Evolutionary conservation across 192 early-diverging fungal species (phyloP).

Genomic region (Backusella liffmaniae): DNA sequence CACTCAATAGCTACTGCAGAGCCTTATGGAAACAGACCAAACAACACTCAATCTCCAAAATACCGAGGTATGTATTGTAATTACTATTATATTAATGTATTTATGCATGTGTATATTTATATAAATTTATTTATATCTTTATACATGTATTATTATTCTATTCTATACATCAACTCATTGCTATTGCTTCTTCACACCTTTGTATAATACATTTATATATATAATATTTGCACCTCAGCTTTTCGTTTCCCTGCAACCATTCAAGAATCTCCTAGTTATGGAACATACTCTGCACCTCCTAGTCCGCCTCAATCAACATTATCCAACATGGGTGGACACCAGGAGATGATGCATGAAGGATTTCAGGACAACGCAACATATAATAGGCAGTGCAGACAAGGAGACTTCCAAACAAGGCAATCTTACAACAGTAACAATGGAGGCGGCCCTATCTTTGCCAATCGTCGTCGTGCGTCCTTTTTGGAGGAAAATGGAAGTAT

Average conservation of each 20-base stretch:
- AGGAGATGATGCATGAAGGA: conserved; percentile 9
- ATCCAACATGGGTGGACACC: conserved; percentile 4
- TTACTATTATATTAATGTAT: not conserved
- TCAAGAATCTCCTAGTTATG: conserved; percentile 30
- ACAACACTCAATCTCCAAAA: not conserved
- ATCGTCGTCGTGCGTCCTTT: conserved; percentile 21
- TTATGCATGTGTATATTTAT: not conserved
- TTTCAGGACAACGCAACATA: not conserved
- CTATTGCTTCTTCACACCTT: too few relatives aligned
- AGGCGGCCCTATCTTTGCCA: not conserved
- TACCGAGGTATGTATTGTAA: not conserved
- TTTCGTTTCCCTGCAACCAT: conserved; percentile 36
- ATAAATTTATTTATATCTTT: too few relatives aligned
- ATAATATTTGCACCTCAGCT: not conserved
- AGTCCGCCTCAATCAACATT: conserved; percentile 31
- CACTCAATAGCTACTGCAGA: conserved; percentile 40
- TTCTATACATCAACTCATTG: too few relatives aligned
- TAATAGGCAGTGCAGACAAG: not conserved
- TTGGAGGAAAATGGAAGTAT: conserved; percentile 17
- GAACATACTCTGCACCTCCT: conserved; percentile 35
- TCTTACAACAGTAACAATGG: not conserved
- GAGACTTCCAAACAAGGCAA: not conserved
- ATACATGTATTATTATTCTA: too few relatives aligned
- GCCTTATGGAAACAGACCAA: not conserved
- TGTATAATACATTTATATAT: not conserved